Evolutionary conservation across 192 early-diverging fungal species (phyloP).

Genomic region (Podila clonocystis): DNA sequence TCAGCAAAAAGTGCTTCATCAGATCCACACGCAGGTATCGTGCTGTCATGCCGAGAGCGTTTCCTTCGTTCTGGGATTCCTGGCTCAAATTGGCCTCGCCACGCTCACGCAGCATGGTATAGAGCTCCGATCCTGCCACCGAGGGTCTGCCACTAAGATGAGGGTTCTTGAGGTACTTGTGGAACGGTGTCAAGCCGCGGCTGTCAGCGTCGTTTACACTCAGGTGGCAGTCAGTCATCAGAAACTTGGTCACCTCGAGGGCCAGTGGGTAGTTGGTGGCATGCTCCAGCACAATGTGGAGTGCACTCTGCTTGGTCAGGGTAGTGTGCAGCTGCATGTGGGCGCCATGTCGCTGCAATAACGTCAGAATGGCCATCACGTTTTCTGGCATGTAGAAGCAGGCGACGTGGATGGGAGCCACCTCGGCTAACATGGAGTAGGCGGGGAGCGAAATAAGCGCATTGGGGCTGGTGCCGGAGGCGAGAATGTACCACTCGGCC

Average conservation of each 20-base stretch:
- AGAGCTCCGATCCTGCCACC: conserved; percentile 38
- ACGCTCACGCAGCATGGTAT: conserved; percentile 30
- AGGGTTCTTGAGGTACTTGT: conserved; percentile 49
- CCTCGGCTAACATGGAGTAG: conserved; percentile 41
- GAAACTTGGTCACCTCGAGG: conserved; percentile 23
- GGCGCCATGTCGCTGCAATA: conserved; percentile 34
- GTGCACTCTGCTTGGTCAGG: conserved; percentile 36
- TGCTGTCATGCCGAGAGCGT: conserved; percentile 38
- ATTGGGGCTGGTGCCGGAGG: conserved; percentile 25
- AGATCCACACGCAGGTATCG: conserved; percentile 39
- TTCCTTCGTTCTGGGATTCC: conserved; percentile 38
- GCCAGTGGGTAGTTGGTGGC: conserved; percentile 35
- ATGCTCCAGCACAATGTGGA: conserved; percentile 41
- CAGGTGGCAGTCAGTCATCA: conserved; percentile 39
- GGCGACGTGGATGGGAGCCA: conserved; percentile 41
- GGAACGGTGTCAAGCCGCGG: conserved; percentile 44
- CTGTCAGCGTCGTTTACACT: conserved; percentile 36
- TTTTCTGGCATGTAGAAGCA: conserved; percentile 40
- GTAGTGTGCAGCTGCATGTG: conserved; percentile 33
- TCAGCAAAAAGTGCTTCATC: conserved; percentile 37
- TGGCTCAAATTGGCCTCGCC: conserved; percentile 28
- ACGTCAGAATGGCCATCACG: conserved; percentile 26
- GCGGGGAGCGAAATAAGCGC: conserved; percentile 18
- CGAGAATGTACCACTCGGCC: conserved; percentile 28
- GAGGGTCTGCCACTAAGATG: conserved; percentile 31